Conservation (phyloP, 2,329 filamentous ascomycete genomes). For the Ophiostoma australiae region DNA sequence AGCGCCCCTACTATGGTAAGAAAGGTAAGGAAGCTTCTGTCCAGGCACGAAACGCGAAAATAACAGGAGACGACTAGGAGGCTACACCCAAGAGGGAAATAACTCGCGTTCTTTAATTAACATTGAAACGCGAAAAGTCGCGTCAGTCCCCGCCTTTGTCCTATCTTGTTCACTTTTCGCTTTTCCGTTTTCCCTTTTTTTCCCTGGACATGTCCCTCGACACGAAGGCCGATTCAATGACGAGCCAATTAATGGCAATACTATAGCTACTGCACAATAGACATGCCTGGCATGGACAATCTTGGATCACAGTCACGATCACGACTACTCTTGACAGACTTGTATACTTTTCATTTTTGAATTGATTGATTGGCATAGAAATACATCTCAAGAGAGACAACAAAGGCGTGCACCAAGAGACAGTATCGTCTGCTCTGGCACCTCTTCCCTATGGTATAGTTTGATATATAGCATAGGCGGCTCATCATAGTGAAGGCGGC, state of each 20-base stretch:
- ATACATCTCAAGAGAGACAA: not conserved
- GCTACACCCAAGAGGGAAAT: not conserved
- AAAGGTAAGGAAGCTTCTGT: not conserved
- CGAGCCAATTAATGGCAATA: conserved; percentile 2
- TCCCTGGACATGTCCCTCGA: not conserved
- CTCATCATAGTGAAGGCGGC: not conserved
- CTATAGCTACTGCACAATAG: not conserved
- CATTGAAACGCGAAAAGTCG: conserved; percentile 16
- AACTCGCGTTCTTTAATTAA: conserved; percentile 1
- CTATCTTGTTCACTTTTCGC: not conserved
- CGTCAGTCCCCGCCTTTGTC: not conserved
- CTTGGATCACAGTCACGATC: not conserved
- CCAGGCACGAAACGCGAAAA: conserved; percentile 6
- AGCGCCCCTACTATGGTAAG: not conserved
- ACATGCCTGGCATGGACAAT: not conserved
- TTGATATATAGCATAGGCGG: conserved; percentile 6
- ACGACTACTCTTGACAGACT: not conserved
- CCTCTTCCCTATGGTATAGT: conserved; percentile 1
- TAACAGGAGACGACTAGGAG: not conserved
- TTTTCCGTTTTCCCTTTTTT: not conserved
- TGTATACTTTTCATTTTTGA: not conserved
- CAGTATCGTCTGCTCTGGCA: not conserved
- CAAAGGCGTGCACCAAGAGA: not conserved
- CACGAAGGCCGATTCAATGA: not conserved
- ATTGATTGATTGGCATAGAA: not conserved